Conservation (phyloP, 176 grass and related monocot genomes). For the Elymus sibiricus region DNA sequence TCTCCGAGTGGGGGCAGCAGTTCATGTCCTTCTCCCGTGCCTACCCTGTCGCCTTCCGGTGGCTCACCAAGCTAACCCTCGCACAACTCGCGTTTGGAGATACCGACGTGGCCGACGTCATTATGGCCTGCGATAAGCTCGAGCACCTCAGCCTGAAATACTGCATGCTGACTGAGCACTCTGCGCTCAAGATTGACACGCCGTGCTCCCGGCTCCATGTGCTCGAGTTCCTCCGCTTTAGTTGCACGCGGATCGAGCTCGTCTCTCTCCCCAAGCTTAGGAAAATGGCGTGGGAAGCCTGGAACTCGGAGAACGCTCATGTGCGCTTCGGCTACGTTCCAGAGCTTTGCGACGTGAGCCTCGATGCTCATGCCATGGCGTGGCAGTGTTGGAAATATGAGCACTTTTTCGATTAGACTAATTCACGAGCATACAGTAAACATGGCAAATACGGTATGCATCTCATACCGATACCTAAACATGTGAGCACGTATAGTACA, state of each 20-base stretch:
- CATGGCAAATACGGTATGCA: no score
- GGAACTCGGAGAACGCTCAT: neutral
- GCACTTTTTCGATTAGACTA: no score
- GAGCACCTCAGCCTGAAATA: neutral
- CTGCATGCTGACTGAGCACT: neutral
- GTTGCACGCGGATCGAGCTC: neutral
- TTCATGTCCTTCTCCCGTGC: no score
- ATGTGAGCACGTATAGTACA: no score
- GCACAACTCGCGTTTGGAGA: neutral
- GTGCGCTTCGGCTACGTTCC: neutral
- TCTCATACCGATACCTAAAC: no score
- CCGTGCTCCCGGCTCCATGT: neutral
- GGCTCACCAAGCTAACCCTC: no score
- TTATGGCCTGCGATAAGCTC: neutral
- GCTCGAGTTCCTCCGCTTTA: neutral
- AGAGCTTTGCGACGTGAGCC: neutral
- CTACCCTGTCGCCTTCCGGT: no score
- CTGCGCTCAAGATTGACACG: no score
- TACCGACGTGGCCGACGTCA: neutral
- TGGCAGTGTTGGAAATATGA: no score
- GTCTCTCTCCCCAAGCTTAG: neutral
- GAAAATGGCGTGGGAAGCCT: fast-evolving
- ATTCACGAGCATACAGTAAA: no score
- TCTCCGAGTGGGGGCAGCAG: neutral
- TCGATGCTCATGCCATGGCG: neutral